Base-by-base conservation (phyloP, 2,329 filamentous ascomycete species). In the Thielaviopsis euricoi region DNA sequence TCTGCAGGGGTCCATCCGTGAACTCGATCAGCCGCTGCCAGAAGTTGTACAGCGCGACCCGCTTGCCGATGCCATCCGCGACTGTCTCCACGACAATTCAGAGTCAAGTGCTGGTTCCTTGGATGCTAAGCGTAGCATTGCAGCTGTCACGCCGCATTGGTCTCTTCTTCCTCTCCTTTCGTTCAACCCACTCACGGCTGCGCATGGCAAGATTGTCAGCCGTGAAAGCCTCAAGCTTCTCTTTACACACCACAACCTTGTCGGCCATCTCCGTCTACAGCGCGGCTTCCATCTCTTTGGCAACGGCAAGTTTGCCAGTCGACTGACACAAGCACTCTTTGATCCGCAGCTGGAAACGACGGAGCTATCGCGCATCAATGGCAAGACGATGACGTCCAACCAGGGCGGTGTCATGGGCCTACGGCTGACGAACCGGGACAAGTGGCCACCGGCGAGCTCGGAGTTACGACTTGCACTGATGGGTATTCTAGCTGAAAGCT, bases 391-490 rank as follows among this genome's bases (percentile, higher is more conserved):
- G 10, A 87, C 88, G 2, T 75, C 84, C 33, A 80, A 86, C 51
- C 80, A 80, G 52, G 84, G 87, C 53, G 79, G 83, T 59, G 73
- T 80, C 15, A 91, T 95, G 76, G 91, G 93, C 0, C 75, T 97
- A 48, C 85, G 89, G 48, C 74, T 97, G 0, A 86, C 86, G n/a
- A 81, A 80, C 1, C 80, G 89, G 64, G 82, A 87, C 58, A 87
- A 78, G 33, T 97, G 93, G 93, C 93, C 93, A 25, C 93, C 93
- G 4, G 89, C 89, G 23, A 94, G 87, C 68, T 96, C 90, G 0
- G 93, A 97, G 68, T 73, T 98, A n/a, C 82, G 89, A 10, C 76
- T 97, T 5, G 88, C 88, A 0, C 75, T 98, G 19, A 94, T 90
- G 78, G 89, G 89, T 0, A 79, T 97, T 0, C 73, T 97, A 6